Evolutionary conservation across 1,284 basidiomycete genomes (phyloP).

Genomic region (Abortiporus biennis): DNA sequence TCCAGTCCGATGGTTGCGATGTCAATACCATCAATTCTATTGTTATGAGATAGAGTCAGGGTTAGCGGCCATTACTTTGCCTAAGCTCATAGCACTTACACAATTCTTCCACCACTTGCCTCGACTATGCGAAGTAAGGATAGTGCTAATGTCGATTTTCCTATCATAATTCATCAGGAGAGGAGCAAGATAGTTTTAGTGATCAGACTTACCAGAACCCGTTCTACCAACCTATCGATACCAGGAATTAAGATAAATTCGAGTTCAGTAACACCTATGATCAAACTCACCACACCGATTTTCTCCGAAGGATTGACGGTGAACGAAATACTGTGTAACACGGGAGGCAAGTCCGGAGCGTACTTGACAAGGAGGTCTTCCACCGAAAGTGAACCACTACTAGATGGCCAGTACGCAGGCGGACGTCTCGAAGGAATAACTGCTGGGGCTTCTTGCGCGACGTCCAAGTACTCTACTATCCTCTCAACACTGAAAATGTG

Average conservation of each 20-base stretch:
- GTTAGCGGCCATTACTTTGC: neutral
- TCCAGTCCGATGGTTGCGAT: constrained; percentile 79
- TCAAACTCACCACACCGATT: constrained; percentile 54
- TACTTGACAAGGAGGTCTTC: constrained; percentile 70
- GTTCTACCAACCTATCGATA: constrained; percentile 52
- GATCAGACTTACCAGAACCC: constrained; percentile 42
- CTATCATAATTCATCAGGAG: constrained; percentile 24
- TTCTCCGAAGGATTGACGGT: constrained; percentile 70
- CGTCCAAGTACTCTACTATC: constrained; percentile 74
- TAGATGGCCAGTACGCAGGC: constrained; percentile 78
- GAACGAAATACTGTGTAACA: constrained; percentile 67
- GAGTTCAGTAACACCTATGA: neutral
- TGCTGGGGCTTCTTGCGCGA: constrained; percentile 77
- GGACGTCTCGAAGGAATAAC: constrained; percentile 47
- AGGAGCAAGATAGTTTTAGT: neutral
- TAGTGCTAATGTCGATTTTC: constrained; percentile 72
- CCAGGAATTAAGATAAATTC: neutral
- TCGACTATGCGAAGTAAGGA: constrained; percentile 80
- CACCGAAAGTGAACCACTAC: constrained; percentile 46
- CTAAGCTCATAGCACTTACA: constrained; percentile 32
- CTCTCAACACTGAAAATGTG: constrained; percentile 75
- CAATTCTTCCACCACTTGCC: constrained; percentile 63
- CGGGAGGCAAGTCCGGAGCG: constrained; percentile 66
- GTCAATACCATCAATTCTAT: constrained; percentile 82
- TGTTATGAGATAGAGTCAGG: constrained; percentile 6